Base-by-base conservation (phyloP, 2,329 filamentous ascomycete genomes). In the Cyphellophora europaea region DNA sequence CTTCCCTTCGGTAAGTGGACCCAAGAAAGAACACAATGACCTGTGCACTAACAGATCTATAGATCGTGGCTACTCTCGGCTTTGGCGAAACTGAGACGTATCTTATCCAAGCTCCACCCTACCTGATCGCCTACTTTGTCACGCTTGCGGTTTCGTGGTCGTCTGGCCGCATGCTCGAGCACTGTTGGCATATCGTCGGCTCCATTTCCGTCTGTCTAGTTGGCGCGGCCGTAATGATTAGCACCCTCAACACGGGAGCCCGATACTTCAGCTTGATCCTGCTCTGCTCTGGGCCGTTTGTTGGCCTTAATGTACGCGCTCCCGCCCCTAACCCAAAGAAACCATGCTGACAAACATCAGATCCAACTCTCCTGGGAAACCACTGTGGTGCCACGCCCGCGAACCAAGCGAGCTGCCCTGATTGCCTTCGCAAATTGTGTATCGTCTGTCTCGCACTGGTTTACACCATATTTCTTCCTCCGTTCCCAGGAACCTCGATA, bases 111-210 rank as follows among this genome's bases (percentile, higher is more conserved):
- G 30, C 30, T 8, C 30, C 30, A 13, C 74, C 74, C 1, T 77
- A 74, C 68, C 60, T 68, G 3, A 76, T 75, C 46, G 64, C 72
- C 11, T 74, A 70, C 47, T 57, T 77, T 17, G 53, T 76, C n/a
- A 74, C 71, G 1, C 49, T 76, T 15, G 40, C 65, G 44, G 66
- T 69, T 36, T 69, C 71, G 5, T 73, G 69, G 68, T 67, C 74
- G 47, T 65, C 72, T 3, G 72, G 76, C 42, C 58, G 62, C 19
- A 66, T 62, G 1, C 63, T 72, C 46, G 71, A 76, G 53, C 39
- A 72, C 62, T 75, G 74, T 54, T 74, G 69, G 61, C 74, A 78
- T 52, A 72, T 76, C 37, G 55, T 62, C 11, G 62, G 65, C 3
- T 72, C 72, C 4, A 68, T 76, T 28, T 39, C 61, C 27, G 58